phyloP scores from a whole-genome alignment of 2,329 filamentous ascomycete genomes.

The Xylaria sp. region DNA sequence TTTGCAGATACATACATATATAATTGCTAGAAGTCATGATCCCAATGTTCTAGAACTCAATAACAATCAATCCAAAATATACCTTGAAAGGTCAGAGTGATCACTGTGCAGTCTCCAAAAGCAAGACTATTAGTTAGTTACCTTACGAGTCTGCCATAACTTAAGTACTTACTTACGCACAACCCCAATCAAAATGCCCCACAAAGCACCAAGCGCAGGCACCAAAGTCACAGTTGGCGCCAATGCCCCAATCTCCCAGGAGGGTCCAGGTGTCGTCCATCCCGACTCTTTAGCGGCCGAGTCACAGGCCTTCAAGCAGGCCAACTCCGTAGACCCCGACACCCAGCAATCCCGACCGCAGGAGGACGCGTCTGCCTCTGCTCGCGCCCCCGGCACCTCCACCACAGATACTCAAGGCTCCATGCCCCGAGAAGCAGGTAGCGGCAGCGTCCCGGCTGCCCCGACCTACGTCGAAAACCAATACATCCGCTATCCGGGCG shows the following conservation, averaged over 20 bases:
- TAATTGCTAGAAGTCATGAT: too few relatives aligned
- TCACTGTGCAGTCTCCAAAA: neutral
- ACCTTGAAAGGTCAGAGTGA: neutral
- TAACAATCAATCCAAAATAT: neutral
- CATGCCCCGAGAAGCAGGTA: constrained; percentile 54
- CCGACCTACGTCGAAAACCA: constrained; percentile 55
- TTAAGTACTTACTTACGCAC: too few relatives aligned
- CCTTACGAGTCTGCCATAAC: neutral
- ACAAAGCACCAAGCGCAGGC: constrained; percentile 46
- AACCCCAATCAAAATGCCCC: constrained; percentile 39
- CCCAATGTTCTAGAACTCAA: neutral
- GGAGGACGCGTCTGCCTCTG: constrained; percentile 25
- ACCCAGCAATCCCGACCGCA: constrained; percentile 57
- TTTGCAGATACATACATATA: constrained; percentile 10
- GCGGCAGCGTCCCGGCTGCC: constrained; percentile 46
- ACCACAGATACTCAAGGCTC: constrained; percentile 1
- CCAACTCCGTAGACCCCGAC: constrained; percentile 67
- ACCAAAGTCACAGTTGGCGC: constrained; percentile 60
- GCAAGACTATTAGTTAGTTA: neutral
- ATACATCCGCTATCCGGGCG: constrained; percentile 47
- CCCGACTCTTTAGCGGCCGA: constrained; percentile 81
- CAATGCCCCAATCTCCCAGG: constrained; percentile 63
- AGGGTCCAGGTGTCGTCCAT: constrained; percentile 72
- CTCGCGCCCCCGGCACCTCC: constrained; percentile 32
- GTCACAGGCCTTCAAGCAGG: constrained; percentile 63